phyloP scores from a whole-genome alignment of 176 grass and related monocot genomes.

The Pharus latifolius region DNA sequence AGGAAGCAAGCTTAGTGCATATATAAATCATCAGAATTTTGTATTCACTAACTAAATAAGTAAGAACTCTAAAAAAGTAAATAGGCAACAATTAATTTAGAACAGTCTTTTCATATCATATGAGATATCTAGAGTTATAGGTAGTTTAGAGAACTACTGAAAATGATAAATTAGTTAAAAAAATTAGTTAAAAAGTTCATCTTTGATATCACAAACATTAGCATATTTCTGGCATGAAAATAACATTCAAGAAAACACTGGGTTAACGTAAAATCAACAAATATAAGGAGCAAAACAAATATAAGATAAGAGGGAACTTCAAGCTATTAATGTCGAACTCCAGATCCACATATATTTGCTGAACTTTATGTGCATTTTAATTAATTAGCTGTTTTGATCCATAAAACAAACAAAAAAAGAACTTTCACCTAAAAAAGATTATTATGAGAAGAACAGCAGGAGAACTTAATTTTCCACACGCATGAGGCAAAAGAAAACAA shows the following conservation, averaged over 20 bases:
- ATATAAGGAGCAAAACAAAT: not conserved
- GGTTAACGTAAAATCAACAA: slow-evolving; percentile 18
- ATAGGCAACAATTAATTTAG: not conserved
- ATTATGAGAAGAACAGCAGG: no score
- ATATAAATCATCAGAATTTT: not conserved
- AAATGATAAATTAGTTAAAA: not conserved
- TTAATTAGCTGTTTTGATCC: not conserved
- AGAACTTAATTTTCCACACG: no score
- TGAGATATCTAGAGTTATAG: no score
- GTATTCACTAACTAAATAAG: not conserved
- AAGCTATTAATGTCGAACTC: not conserved
- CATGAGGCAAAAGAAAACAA: not conserved
- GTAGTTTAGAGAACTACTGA: not conserved
- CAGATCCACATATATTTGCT: not conserved
- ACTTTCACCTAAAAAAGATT: no score
- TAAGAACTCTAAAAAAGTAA: no score
- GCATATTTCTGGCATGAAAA: not conserved
- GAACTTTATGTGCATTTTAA: not conserved
- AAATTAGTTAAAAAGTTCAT: not conserved
- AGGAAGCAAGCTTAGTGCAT: slow-evolving; percentile 35
- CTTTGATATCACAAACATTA: no score
- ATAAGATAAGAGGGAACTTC: not conserved
- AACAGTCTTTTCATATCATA: not conserved
- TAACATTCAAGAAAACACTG: not conserved
- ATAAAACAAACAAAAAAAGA: not conserved